Conservation (phyloP, 2,329 filamentous ascomycete genomes). For the Arthroderma uncinatum region DNA sequence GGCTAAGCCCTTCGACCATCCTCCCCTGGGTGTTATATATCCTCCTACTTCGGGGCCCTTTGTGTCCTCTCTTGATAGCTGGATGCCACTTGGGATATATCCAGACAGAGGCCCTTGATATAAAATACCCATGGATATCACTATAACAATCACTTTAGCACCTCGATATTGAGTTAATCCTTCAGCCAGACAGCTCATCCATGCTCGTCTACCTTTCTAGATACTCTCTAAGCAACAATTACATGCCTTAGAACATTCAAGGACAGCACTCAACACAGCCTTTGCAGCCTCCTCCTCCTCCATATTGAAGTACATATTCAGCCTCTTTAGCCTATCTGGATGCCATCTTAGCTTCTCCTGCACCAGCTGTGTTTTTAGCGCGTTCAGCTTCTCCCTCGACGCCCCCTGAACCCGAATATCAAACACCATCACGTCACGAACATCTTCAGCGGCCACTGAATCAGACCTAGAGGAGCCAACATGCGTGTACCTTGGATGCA, state of each 20-base stretch:
- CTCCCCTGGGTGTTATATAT: too few relatives aligned
- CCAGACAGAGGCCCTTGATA: too few relatives aligned
- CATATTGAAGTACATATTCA: not conserved
- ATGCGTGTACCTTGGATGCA: not conserved
- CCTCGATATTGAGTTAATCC: too few relatives aligned
- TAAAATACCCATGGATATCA: too few relatives aligned
- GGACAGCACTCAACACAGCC: constrained; percentile 14
- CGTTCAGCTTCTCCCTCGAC: not conserved
- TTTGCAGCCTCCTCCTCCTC: constrained; percentile 14
- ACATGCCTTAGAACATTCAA: constrained; percentile 11
- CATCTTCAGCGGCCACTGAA: not conserved
- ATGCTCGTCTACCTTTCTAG: not conserved
- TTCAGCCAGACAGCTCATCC: too few relatives aligned
- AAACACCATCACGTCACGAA: constrained; percentile 7
- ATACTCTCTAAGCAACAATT: constrained; percentile 4
- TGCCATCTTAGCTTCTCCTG: constrained; percentile 15
- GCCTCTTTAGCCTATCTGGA: constrained; percentile 9
- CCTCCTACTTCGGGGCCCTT: not conserved
- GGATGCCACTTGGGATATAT: too few relatives aligned
- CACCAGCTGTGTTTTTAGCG: constrained; percentile 11
- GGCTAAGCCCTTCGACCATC: too few relatives aligned
- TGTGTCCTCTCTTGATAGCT: not conserved
- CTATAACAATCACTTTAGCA: too few relatives aligned
- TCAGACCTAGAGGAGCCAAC: not conserved
- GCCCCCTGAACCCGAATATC: constrained; percentile 7